Evolutionary conservation across 495 filamentous ascomycete species (phyloP).

Genomic region (Penicilliopsis zonata): DNA sequence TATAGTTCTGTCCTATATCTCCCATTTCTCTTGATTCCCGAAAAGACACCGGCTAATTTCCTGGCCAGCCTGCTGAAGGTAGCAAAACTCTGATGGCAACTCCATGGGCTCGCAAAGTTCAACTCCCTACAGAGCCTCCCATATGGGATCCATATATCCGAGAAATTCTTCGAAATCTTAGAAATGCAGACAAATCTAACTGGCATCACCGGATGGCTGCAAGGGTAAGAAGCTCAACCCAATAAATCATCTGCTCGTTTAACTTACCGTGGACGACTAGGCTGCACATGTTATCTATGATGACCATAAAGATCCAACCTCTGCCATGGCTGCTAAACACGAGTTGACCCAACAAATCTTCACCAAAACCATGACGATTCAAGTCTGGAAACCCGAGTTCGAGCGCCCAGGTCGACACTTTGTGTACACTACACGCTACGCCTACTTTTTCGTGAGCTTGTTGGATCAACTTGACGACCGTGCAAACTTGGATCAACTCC

Average conservation of each 20-base stretch:
- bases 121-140: conserved; percentile 37
- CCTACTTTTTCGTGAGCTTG: conserved; percentile 63
- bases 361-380: conserved; percentile 86
- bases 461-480: conserved; percentile 68
- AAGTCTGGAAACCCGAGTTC: conserved; percentile 92
- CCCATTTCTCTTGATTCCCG: background rate
- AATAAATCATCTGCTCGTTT: background rate
- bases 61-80: conserved; percentile 31
- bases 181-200: conserved; percentile 80
- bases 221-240: conserved; percentile 30
- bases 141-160: conserved; percentile 70
- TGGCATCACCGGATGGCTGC: conserved; percentile 95
- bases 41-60: conserved; percentile 2
- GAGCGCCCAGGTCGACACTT: conserved; percentile 88
- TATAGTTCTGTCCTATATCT: conserved; percentile 8
- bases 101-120: conserved; percentile 42
- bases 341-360: conserved; percentile 81
- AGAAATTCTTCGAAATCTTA: conserved; percentile 57
- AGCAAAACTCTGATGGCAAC: conserved; percentile 42
- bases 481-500: conserved; percentile 63
- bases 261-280: conserved; percentile 18
- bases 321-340: conserved; percentile 52
- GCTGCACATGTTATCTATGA: conserved; percentile 67
- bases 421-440: conserved; percentile 86
- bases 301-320: conserved; percentile 27